Percentiles rank a stretch among this genome's conserved stretches.
These are phyloP conservation scores for Lichtheimia hyalospora DNA, from an alignment of 371 early-diverging fungal genomes.

Conservation along the genomic window DNA sequence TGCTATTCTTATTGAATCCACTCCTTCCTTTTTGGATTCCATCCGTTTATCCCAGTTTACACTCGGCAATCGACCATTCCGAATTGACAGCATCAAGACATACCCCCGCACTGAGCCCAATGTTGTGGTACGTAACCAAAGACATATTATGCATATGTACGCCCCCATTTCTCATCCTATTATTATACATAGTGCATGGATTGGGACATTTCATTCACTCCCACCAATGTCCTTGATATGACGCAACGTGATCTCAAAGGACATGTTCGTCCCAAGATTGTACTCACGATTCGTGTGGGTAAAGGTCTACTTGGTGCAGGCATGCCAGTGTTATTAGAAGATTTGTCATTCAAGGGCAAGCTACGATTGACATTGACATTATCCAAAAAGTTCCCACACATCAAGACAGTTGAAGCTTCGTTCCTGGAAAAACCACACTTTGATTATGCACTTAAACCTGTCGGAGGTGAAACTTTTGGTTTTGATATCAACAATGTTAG, in stretches of 20 bases:
- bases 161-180: neutral
- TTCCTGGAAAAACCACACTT: conserved; percentile 89
- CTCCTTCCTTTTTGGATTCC: conserved; percentile 89
- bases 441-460: conserved; percentile 93
- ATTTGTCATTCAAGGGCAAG: conserved; percentile 87
- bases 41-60: conserved; percentile 93
- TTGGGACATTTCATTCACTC: conserved; percentile 89
- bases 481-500: conserved; percentile 79
- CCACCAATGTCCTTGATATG: conserved; percentile 76
- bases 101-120: conserved; percentile 83
- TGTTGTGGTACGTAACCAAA: conserved; percentile 66
- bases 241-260: conserved; percentile 68
- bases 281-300: conserved; percentile 87
- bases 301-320: conserved; percentile 87
- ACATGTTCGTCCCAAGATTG: conserved; percentile 89
- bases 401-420: conserved; percentile 86
- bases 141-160: neutral
- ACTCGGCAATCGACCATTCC: conserved; percentile 94
- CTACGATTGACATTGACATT: conserved; percentile 81
- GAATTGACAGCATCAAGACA: conserved; percentile 85
- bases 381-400: conserved; percentile 86
- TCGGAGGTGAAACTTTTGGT: conserved; percentile 87
- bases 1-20: conserved; percentile 73
- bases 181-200: conserved; percentile 67
- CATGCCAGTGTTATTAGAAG: conserved; percentile 90